Percentiles rank a stretch among this genome's conserved stretches.
Conservation (phyloP, 1,284 basidiomycete species). For the Puccinia coronata region DNA sequence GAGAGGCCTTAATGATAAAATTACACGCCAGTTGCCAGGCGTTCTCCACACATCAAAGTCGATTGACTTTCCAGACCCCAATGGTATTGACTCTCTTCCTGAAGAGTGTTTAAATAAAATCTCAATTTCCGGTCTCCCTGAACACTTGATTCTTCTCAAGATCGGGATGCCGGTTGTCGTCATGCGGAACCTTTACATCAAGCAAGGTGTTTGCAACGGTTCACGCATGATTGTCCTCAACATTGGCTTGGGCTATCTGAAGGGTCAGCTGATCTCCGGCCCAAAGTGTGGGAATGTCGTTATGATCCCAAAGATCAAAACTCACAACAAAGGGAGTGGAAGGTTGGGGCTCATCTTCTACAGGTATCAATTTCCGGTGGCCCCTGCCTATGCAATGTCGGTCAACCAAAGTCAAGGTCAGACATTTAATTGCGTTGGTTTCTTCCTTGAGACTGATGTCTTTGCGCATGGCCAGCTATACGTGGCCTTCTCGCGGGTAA, state of each 20-base stretch:
- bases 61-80: not conserved
- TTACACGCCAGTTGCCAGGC: not conserved
- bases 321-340: not conserved
- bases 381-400: too few relatives aligned
- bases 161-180: not conserved
- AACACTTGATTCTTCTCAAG: not conserved
- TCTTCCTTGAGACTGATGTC: not conserved
- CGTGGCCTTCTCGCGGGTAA: too few relatives aligned
- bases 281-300: not conserved
- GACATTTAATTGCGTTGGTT: not conserved
- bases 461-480: too few relatives aligned
- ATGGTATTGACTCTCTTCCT: not conserved
- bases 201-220: not conserved
- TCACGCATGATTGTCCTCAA: not conserved
- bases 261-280: not conserved
- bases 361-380: not conserved
- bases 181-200: not conserved
- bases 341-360: not conserved
- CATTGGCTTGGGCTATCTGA: not conserved
- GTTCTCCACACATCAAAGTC: not conserved
- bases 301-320: not conserved
- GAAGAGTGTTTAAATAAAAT: constrained; percentile 15
- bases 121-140: not conserved
- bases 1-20: not conserved
- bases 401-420: not conserved